Evolutionary conservation across 768 basidiomycete species (phyloP), one percentile per base, ranked within the genome.

Genomic region (Mycena epipterygia): DNA sequence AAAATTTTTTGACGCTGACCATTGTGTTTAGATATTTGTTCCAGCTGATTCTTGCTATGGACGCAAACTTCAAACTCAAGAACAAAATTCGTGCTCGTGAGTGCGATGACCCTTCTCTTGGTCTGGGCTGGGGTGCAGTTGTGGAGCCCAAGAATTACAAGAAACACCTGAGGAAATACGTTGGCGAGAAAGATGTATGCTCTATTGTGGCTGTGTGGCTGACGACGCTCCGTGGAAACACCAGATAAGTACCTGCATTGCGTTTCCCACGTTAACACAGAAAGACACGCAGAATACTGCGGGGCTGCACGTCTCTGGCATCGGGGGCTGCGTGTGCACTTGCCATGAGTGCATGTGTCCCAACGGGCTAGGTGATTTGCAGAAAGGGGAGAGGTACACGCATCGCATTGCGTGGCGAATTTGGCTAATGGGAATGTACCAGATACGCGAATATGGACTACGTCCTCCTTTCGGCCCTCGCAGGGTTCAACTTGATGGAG

Each of bases 371-470:
- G 77, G 75, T 0, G 76, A 78, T 62, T 53, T 78, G 32, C 75
- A 78, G 51, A 76, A 76, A 29, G 74, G 74, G 19, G 79, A 78
- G 59, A 67, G 73, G 75, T 77, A 42, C 42, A 66, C 65, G 6
- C 3, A n/a, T 2, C 19, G 1, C 16, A 19, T 1, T 2, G 4
- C 49, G 0, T 5, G 8, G 9, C 2, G 8, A 1, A 29, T 29
- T 29, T 3, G 42, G 35, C 23, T 9, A 17, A 23, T 69, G 37
- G 30, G 53, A 3, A 5, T 1, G 37, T 25, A 1, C 37, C 17
- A 77, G 75, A 14, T 77, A 76, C 53, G 57, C 66, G 0, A 77
- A 77, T 52, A 76, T 76, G 67, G 77, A 78, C 51, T 78, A 64
- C 35, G 72, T 79, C n/a, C n/a, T n/a, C n/a, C n/a, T n/a, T n/a